Percentiles rank a stretch among this genome's conserved stretches.
These are phyloP conservation scores for Plectosphaerella plurivora DNA, from an alignment of 2,329 filamentous ascomycete genomes.

Conservation along the genomic window DNA sequence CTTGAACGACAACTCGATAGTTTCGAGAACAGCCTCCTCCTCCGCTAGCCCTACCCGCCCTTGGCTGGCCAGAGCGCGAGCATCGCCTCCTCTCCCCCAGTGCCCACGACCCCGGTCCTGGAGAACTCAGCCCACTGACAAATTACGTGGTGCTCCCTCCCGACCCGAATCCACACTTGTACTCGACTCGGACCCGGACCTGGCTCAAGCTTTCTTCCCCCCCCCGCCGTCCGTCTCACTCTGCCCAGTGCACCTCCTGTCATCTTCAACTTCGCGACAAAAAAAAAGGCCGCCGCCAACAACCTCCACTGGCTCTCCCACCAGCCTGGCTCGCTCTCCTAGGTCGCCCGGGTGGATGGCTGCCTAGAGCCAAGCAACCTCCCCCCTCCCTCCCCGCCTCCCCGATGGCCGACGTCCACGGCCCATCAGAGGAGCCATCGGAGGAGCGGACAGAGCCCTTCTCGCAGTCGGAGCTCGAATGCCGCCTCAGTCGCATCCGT, in stretches of 20 bases:
- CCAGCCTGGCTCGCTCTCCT: neutral
- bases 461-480: slow-evolving; percentile 50
- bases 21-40: neutral
- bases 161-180: neutral
- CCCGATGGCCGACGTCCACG: slow-evolving; percentile 40
- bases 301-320: too few relatives aligned
- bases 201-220: neutral
- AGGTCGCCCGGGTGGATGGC: neutral
- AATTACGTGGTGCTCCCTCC: neutral
- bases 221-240: slow-evolving; percentile 6
- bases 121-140: neutral
- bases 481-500: slow-evolving; percentile 40
- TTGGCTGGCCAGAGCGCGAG: too few relatives aligned
- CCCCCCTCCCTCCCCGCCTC: slow-evolving; percentile 1
- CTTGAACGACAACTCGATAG: neutral
- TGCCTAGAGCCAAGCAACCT: slow-evolving; percentile 5
- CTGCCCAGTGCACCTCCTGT: slow-evolving; percentile 7
- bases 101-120: neutral
- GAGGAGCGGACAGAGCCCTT: slow-evolving; percentile 56
- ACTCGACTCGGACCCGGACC: neutral
- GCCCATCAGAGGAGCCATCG: slow-evolving; percentile 29
- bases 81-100: neutral
- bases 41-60: neutral
- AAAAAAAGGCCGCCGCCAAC: too few relatives aligned
- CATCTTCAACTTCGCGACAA: slow-evolving; percentile 2